Evolutionary conservation across 352 stramenopile genomes (phyloP).

Genomic region (Globisporangium emineosum): DNA sequence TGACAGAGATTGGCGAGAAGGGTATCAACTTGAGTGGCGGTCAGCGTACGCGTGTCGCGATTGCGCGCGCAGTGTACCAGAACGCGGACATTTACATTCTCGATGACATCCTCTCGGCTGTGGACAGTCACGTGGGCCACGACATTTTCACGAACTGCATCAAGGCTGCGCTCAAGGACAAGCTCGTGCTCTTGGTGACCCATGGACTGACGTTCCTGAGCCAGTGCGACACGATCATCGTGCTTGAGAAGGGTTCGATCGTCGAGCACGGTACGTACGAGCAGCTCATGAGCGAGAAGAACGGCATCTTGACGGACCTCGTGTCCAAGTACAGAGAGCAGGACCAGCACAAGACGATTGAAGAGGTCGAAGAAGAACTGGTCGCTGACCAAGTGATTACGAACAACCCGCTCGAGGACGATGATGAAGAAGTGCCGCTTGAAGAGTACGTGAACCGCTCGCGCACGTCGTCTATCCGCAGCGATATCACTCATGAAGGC

Average conservation of each 20-base stretch:
- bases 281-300: conserved; percentile 56
- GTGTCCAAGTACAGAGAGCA: conserved; percentile 60
- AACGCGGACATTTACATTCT: conserved; percentile 95
- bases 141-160: conserved; percentile 96
- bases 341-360: conserved; percentile 39
- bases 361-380: conserved; percentile 35
- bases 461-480: conserved; percentile 51
- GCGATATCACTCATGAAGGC: conserved; percentile 44
- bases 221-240: conserved; percentile 52
- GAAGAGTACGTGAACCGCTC: conserved; percentile 45
- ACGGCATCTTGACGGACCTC: conserved; percentile 64
- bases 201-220: conserved; percentile 84
- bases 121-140: conserved; percentile 95
- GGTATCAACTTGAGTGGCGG: conserved; percentile 97
- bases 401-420: conserved; percentile 16
- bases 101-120: conserved; percentile 95
- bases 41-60: conserved; percentile 91
- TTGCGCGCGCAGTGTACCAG: conserved; percentile 94
- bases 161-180: conserved; percentile 69
- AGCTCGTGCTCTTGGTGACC: conserved; percentile 93
- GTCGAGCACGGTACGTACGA: conserved; percentile 78
- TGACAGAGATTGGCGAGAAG: conserved; percentile 97
- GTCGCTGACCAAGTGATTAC: conserved; percentile 4
- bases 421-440: conserved; percentile 24
- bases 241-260: conserved; percentile 65